Base-by-base conservation (phyloP, 805 yeast species). In the Metschnikowia similis region DNA sequence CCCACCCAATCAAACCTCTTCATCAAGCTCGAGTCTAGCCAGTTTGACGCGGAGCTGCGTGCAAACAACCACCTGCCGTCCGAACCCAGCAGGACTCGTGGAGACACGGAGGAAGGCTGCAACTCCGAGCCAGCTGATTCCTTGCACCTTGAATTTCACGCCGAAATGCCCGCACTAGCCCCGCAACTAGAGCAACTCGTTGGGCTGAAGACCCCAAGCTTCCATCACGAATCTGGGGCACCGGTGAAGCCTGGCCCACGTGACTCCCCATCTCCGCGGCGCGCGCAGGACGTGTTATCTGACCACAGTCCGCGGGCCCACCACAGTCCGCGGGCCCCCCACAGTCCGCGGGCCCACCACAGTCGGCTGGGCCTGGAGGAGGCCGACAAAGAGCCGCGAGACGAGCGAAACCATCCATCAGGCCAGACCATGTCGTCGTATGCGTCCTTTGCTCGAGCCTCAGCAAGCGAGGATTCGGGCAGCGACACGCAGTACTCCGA, bases 401-500 rank as follows among this genome's bases (percentile, higher is more conserved):
- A 32, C 0, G 17, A 32, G 14, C 16, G n/a, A 13, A 16, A 13
- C 7, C 16, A 8, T 16, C n/a, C 14, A 8, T 5, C 21, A 21
- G 21, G 21, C 21, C 21, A 21, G 5, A 5, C 5, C 21, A 21
- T 21, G 21, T 5, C 21, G 5, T 21, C 5, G 4, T 21, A 3
- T 5, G 21, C 21, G 3, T 21, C 1, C 7, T 6, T 9, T 6
- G 31, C 8, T 2, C 26, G 11, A 6, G 34, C 8, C 3, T 16
- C 17, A 8, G 46, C 47, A 26, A 45, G 45, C 28, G 51, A 48
- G 9, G 55, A 39, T 8, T 32, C 45, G 30, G 45, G 49, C 27
- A 40, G 50, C 47, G 56, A 48, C 17, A 54, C 57, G 13, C 56
- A 54, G 41, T 54, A 54, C 32, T 54, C 57, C 38, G 56, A 50